These are phyloP conservation scores for Plantago elongata DNA, from an alignment of 257 asterid genomes.

Conservation along the genomic window DNA sequence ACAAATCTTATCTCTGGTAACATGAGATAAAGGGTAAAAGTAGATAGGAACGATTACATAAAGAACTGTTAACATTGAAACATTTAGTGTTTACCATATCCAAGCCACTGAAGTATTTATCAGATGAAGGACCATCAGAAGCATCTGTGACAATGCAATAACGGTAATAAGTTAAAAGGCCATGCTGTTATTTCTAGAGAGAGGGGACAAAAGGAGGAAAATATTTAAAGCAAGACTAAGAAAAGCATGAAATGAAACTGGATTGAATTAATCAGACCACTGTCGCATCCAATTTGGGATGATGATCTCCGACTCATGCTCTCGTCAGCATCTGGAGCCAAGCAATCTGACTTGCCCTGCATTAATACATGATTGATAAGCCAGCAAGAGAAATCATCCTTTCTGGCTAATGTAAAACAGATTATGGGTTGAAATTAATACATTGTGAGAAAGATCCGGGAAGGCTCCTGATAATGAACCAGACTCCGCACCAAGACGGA, in stretches of 20 bases:
- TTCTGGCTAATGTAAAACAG: slow-evolving; percentile 14
- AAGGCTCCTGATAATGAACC: slow-evolving; percentile 25
- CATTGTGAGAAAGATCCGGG: slow-evolving; percentile 28
- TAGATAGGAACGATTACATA: too few relatives aligned
- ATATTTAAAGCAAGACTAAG: slow-evolving; percentile 16
- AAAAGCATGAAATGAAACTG: slow-evolving; percentile 6
- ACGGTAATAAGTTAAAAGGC: slow-evolving; percentile 22
- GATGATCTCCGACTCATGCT: slow-evolving; percentile 38
- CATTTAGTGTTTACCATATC: slow-evolving; percentile 31
- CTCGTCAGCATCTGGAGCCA: slow-evolving; percentile 37
- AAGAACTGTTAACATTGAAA: too few relatives aligned
- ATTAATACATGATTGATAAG: slow-evolving; percentile 23
- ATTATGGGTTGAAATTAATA: slow-evolving; percentile 19
- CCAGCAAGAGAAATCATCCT: slow-evolving; percentile 19
- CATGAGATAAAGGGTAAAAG: too few relatives aligned
- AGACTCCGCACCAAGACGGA: slow-evolving; percentile 18
- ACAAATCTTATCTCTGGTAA: too few relatives aligned
- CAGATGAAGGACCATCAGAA: slow-evolving; percentile 35
- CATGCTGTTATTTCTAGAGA: not conserved
- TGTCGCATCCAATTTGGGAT: slow-evolving; percentile 34
- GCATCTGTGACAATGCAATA: slow-evolving; percentile 36
- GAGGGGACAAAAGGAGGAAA: slow-evolving; percentile 1
- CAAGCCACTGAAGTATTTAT: slow-evolving; percentile 28
- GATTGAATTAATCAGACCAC: slow-evolving; percentile 28
- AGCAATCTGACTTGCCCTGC: slow-evolving; percentile 45